phyloP scores from a whole-genome alignment of 768 basidiomycete species.

The Flagelloscypha sp. region DNA sequence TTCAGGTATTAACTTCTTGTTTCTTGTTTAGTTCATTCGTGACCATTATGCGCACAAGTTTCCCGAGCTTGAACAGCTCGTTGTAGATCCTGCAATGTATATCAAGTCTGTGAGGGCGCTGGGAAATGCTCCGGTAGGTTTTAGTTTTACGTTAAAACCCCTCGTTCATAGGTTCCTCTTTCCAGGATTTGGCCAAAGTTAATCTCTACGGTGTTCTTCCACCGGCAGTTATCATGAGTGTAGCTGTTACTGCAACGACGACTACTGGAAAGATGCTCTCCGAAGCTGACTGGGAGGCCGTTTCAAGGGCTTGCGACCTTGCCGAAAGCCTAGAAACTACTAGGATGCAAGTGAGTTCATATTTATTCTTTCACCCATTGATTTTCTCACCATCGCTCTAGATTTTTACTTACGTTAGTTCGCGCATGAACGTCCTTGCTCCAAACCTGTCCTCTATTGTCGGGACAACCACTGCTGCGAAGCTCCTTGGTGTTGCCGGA shows the following conservation, averaged over 20 bases:
- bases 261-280: constrained; percentile 69
- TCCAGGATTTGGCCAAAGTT: constrained; percentile 80
- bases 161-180: constrained; percentile 3
- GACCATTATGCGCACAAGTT: constrained; percentile 95
- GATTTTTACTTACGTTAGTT: constrained; percentile 99
- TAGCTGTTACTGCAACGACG: constrained; percentile 91
- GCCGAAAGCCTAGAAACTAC: constrained; percentile 84
- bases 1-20: constrained; percentile 13
- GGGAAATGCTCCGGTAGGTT: constrained; percentile 68
- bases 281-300: constrained; percentile 67
- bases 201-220: constrained; percentile 74
- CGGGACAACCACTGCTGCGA: constrained; percentile 97
- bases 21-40: constrained; percentile 72
- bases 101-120: constrained; percentile 85
- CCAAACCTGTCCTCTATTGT: constrained; percentile 98
- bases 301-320: constrained; percentile 81
- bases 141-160: not conserved
- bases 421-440: constrained; percentile 95
- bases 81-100: constrained; percentile 86
- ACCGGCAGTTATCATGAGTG: constrained; percentile 89
- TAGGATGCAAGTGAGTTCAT: constrained; percentile 62
- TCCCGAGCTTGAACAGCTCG: constrained; percentile 93
- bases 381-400: constrained; percentile 20
- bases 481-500: constrained; percentile 94
- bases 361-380: not conserved